phyloP scores from a whole-genome alignment of 1,139 yeast species.

The Pichia sp. region DNA sequence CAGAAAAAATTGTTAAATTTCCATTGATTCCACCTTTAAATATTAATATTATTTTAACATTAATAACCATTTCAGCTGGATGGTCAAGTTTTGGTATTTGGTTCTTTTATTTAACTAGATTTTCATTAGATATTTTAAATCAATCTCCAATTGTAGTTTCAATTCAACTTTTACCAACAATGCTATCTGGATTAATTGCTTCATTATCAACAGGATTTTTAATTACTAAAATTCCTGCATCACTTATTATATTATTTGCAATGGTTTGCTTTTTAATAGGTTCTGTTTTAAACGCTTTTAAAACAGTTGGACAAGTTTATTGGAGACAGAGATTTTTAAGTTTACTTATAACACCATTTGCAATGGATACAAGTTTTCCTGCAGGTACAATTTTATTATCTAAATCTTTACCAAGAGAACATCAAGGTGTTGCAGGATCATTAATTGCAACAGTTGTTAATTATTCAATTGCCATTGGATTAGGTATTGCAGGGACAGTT shows the following conservation, averaged over 20 bases:
- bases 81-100: conserved; percentile 61
- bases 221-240: conserved; percentile 36
- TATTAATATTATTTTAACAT: conserved; percentile 40
- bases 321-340: conserved; percentile 52
- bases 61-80: conserved; percentile 48
- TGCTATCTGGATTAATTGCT: conserved; percentile 41
- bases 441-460: conserved; percentile 55
- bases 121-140: conserved; percentile 17
- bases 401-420: conserved; percentile 43
- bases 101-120: conserved; percentile 37
- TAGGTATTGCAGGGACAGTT: conserved; percentile 63
- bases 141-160: conserved; percentile 34
- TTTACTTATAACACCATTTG: conserved; percentile 43
- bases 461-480: conserved; percentile 56
- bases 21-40: conserved; percentile 41
- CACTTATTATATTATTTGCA: conserved; percentile 40
- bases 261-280: conserved; percentile 41
- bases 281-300: conserved; percentile 37
- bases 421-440: conserved; percentile 65
- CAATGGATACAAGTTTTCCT: conserved; percentile 65
- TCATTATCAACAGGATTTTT: conserved; percentile 39
- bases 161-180: conserved; percentile 37
- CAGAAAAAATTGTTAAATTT: conserved; percentile 21
- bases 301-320: conserved; percentile 42
- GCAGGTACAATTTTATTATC: conserved; percentile 51